Conservation (phyloP, 495 filamentous ascomycete genomes). For the Hypoxylon subgilvum region DNA sequence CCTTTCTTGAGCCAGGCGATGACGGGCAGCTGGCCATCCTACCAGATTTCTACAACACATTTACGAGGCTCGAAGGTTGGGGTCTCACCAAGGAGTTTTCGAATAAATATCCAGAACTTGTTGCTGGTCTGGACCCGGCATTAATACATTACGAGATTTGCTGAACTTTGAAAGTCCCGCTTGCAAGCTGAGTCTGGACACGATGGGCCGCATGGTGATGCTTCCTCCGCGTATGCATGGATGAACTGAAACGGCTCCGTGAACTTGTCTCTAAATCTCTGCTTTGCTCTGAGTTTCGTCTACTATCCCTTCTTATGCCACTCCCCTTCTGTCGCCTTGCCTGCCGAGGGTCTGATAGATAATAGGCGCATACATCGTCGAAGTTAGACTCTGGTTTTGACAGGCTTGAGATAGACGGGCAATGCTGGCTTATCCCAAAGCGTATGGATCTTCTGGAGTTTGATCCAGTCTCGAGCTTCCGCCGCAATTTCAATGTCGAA, state of each 20-base stretch:
- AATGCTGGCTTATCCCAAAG: conserved; percentile 36
- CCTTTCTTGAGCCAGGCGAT: not conserved
- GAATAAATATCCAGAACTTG: not conserved
- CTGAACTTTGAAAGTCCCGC: not conserved
- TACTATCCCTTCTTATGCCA: too few species aligned
- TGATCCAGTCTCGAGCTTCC: conserved; percentile 39
- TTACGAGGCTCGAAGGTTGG: conserved; percentile 7
- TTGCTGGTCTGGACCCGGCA: not conserved
- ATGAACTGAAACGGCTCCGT: too few species aligned
- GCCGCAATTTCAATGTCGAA: conserved; percentile 53
- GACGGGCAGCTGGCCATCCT: not conserved
- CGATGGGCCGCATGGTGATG: too few species aligned
- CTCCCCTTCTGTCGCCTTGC: too few species aligned
- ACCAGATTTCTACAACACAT: not conserved
- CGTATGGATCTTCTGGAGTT: conserved; percentile 21
- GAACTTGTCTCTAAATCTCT: too few species aligned
- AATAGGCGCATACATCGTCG: too few species aligned
- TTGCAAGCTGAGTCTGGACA: too few species aligned
- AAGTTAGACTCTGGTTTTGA: not conserved
- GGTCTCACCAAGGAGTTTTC: conserved; percentile 2
- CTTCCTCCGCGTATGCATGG: too few species aligned
- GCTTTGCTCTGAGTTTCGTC: too few species aligned
- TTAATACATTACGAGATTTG: conserved; percentile 3
- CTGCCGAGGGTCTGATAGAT: too few species aligned
- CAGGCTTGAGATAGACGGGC: conserved; percentile 5